These are phyloP conservation scores for Inosperma sp. DNA, from an alignment of 768 basidiomycete species.

Conservation along the genomic window DNA sequence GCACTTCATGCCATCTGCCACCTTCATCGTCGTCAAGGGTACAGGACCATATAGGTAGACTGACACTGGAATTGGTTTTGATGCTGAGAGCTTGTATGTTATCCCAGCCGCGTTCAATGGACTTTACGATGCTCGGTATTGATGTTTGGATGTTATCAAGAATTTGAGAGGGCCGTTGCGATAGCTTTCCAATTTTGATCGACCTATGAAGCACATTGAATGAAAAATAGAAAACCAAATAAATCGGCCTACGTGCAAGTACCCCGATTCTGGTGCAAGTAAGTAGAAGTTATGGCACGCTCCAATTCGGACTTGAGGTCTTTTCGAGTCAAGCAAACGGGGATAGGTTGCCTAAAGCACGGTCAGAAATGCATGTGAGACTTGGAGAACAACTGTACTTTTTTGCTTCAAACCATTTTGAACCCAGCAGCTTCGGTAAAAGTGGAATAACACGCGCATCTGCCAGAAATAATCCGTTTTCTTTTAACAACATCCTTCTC, in stretches of 20 bases:
- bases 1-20: constrained; percentile 56
- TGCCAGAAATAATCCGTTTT: constrained; percentile 89
- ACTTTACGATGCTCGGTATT: constrained; percentile 66
- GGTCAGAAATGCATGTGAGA: too few species aligned
- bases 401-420: constrained; percentile 91
- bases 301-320: constrained; percentile 92
- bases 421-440: constrained; percentile 82
- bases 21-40: constrained; percentile 56
- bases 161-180: constrained; percentile 70
- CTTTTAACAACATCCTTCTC: constrained; percentile 75
- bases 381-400: too few species aligned
- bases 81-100: constrained; percentile 87
- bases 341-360: constrained; percentile 78
- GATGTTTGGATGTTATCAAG: constrained; percentile 74
- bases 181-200: constrained; percentile 74
- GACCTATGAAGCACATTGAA: constrained; percentile 44
- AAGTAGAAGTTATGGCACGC: constrained; percentile 88
- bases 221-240: background rate
- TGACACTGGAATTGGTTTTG: constrained; percentile 80
- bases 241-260: constrained; percentile 74
- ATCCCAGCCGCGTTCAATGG: constrained; percentile 79
- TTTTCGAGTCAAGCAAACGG: constrained; percentile 83
- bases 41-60: constrained; percentile 90
- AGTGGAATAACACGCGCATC: constrained; percentile 88
- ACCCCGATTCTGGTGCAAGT: constrained; percentile 92